Percentiles rank a stretch among this genome's conserved stretches.
These are phyloP conservation scores for Chlorella sorokiniana DNA, from an alignment of 139 green algal genomes.

Conservation along the genomic window DNA sequence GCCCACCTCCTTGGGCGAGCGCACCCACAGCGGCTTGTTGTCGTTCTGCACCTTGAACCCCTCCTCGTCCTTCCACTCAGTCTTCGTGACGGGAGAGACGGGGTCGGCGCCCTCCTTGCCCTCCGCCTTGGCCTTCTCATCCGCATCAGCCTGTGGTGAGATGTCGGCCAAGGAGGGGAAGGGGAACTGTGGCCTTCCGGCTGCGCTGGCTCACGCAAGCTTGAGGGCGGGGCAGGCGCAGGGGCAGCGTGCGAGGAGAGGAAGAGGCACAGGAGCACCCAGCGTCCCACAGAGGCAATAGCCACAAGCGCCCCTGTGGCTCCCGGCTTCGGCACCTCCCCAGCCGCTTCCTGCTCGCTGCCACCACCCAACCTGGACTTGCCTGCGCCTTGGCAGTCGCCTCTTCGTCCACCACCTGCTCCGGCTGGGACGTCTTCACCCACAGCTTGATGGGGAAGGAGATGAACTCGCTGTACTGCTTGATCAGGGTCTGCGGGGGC, in stretches of 20 bases:
- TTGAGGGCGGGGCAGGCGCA: no score
- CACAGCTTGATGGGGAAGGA: conserved; percentile 97
- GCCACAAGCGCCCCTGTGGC: no score
- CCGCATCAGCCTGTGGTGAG: conserved; percentile 74
- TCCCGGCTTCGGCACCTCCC: no score
- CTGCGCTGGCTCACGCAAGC: no score
- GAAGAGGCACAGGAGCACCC: no score
- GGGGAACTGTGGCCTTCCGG: no score
- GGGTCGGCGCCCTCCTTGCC: conserved; percentile 62
- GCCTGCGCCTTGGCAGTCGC: conserved; percentile 79
- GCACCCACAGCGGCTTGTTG: conserved; percentile 97
- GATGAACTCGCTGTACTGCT: conserved; percentile 99
- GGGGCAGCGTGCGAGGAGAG: no score
- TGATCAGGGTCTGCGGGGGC: conserved; percentile 72
- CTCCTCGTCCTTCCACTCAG: conserved; percentile 77
- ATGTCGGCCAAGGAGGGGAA: no score
- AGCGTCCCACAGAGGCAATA: no score
- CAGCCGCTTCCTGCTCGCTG: no score
- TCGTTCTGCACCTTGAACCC: conserved; percentile 93
- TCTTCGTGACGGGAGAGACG: conserved; percentile 85
- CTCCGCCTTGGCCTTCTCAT: conserved; percentile 73
- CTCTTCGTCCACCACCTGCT: conserved; percentile 69
- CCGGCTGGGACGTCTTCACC: conserved; percentile 17
- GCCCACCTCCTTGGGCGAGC: conserved; percentile 71
- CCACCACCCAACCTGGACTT: no score